These are phyloP conservation scores for maize (Zea mays) DNA, from an alignment of 176 grass and related monocot species.

Conservation along the genomic window DNA sequence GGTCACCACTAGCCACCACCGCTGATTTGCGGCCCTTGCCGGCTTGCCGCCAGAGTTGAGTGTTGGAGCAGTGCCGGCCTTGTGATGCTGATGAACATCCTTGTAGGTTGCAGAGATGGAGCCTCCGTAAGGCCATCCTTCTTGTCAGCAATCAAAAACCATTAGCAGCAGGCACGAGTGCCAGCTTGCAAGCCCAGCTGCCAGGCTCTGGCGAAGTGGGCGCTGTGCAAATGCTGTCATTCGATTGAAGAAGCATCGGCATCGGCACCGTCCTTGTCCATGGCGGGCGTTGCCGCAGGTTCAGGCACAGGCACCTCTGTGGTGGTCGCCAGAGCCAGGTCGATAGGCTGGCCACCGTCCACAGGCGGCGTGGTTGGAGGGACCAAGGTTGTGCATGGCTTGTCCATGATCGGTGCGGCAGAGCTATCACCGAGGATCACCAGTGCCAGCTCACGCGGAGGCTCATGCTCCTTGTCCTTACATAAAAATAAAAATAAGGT, in stretches of 20 bases:
- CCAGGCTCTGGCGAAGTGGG: background rate
- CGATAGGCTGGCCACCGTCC: background rate
- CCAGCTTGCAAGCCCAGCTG: background rate
- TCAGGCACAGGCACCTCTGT: background rate
- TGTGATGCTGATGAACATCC: background rate
- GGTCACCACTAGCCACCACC: background rate
- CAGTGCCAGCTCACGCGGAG: background rate
- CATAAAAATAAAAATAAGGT: too few species aligned
- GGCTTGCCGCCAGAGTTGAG: too few species aligned
- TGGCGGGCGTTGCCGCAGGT: background rate
- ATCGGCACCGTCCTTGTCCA: background rate
- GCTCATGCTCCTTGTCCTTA: conserved; percentile 4
- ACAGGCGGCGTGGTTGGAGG: background rate
- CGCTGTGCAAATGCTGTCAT: background rate
- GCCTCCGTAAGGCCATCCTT: background rate
- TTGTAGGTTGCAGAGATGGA: background rate
- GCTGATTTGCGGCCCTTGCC: background rate
- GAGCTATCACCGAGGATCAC: background rate
- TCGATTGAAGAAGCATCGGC: background rate
- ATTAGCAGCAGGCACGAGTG: background rate
- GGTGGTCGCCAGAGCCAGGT: background rate
- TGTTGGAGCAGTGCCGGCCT: background rate
- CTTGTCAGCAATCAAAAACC: background rate
- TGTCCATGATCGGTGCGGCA: background rate
- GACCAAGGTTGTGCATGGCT: background rate